phyloP scores from a whole-genome alignment of 2,329 filamentous ascomycete genomes.

The Juglanconis juglandina region DNA sequence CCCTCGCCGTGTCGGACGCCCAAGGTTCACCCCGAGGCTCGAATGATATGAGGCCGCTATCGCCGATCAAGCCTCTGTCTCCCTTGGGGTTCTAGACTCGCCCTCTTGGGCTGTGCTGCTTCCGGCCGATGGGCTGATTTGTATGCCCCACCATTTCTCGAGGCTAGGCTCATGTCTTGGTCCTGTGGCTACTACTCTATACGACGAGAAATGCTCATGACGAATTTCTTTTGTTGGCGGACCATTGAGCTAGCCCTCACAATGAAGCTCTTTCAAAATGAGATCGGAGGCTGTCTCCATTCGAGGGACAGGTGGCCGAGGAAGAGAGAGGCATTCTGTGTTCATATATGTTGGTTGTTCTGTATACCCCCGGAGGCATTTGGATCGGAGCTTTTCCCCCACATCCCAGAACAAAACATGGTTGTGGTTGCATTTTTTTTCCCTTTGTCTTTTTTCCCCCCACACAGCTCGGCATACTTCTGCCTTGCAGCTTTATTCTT shows the following conservation, averaged over 20 bases:
- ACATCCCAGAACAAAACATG: constrained; percentile 10
- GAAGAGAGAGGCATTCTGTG: constrained; percentile 7
- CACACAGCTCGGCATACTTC: constrained; percentile 1
- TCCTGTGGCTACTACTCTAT: constrained; percentile 13
- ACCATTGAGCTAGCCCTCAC: background rate
- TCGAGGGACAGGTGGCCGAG: background rate
- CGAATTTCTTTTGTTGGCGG: constrained; percentile 21
- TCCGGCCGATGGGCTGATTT: constrained; percentile 13
- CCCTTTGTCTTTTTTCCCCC: background rate
- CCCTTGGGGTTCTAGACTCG: constrained; percentile 52
- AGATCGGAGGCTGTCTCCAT: constrained; percentile 4
- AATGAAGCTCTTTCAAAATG: constrained; percentile 1
- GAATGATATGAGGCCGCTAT: constrained; percentile 53
- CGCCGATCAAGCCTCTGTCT: constrained; percentile 64
- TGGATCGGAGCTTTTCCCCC: constrained; percentile 13
- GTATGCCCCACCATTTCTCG: constrained; percentile 10
- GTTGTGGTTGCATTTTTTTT: constrained; percentile 13
- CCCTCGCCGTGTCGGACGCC: constrained; percentile 39
- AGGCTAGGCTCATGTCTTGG: constrained; percentile 13
- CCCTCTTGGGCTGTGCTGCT: constrained; percentile 21
- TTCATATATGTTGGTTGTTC: constrained; percentile 15
- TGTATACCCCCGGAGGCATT: constrained; percentile 20
- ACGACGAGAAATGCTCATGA: constrained; percentile 25
- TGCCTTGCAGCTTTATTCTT: constrained; percentile 4
- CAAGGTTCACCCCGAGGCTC: constrained; percentile 30